Evolutionary conservation across 2,329 filamentous ascomycete genomes (phyloP), one percentile per base, ranked within the genome.

Genomic region (Ascochyta rabiei): DNA sequence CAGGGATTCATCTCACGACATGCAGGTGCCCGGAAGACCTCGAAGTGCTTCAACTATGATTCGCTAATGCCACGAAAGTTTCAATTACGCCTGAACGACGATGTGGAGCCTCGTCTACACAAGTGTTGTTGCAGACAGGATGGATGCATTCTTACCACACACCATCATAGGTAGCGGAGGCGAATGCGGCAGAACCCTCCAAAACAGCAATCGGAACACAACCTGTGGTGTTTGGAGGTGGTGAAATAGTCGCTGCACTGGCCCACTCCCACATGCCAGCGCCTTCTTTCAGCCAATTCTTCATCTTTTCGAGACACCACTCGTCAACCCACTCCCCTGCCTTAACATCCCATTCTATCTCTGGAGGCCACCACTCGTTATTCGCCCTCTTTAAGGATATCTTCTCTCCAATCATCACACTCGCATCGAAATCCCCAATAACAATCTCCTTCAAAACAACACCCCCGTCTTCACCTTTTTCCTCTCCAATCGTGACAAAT

Each of bases 401-500:
- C 12, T 26, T n/a, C 18, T 41, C 38, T 2, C 48, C 35, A 15
- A 40, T 26, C 38, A 13, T 9, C 6, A 47, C 19, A 24, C 38
- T 47, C 18, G 54, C 49, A 46, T 57, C 44, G 6, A 53, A 49
- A 23, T 49, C 54, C 7, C 48, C 48, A 15, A 46, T 23, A 13
- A 53, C 54, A 6, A 53, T 42, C 16, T 50, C 53, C 23, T 23
- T 31, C 38, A 49, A 26, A 8, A 42, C 10, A 15, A 51, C 38
- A 18, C n/a, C 8, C 1, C 24, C 33, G 3, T 49, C 13, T 7
- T 24, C 47, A 33, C 21, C 21, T 7, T 12, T 28, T n/a, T 13
- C n/a, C 12, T 49, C 16, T 8, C n/a, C 38, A 18, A 41, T 12
- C 1, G 18, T 51, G 12, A 47, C 35, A n/a, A 42, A 42, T 0